These are phyloP conservation scores for Eucalyptus caleyi DNA, from an alignment of 345 rosid genomes.

Conservation along the genomic window DNA sequence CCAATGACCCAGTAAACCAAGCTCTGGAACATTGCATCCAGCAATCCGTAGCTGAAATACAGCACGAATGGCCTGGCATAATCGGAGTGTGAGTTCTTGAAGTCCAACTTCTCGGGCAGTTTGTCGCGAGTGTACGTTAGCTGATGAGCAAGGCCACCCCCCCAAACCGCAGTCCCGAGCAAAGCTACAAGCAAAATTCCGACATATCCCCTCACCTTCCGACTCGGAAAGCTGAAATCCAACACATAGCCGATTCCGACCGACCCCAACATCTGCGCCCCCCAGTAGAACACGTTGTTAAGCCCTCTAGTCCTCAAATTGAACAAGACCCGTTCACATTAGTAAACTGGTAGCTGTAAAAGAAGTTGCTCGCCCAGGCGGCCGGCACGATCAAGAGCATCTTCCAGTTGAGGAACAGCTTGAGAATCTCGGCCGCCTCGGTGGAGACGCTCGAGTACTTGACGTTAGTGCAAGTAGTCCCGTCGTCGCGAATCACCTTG, in stretches of 20 bases:
- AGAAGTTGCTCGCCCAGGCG: conserved; percentile 91
- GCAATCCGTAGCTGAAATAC: conserved; percentile 70
- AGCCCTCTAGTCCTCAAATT: conserved; percentile 72
- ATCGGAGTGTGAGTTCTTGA: conserved; percentile 43
- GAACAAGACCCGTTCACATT: conserved; percentile 62
- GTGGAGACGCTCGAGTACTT: conserved; percentile 29
- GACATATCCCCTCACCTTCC: conserved; percentile 57
- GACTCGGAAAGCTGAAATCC: conserved; percentile 69
- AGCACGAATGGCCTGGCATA: conserved; percentile 70
- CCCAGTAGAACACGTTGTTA: conserved; percentile 92
- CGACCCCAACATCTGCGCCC: conserved; percentile 85
- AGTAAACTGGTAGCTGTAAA: conserved; percentile 76
- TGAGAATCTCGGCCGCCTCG: conserved; percentile 27
- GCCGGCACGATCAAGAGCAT: conserved; percentile 75
- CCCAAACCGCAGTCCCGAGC: conserved; percentile 69
- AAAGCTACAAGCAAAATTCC: conserved; percentile 56
- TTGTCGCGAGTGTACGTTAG: conserved; percentile 18
- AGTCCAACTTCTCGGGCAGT: conserved; percentile 42
- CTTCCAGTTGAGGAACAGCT: conserved; percentile 45
- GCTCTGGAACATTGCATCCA: conserved; percentile 90
- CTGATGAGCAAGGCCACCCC: conserved; percentile 75
- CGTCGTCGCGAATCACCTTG: conserved; percentile 36
- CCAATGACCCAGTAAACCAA: conserved; percentile 95
- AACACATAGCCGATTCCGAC: conserved; percentile 49
- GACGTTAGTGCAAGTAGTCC: conserved; percentile 25